Base-by-base conservation (phyloP, 768 basidiomycete genomes). In the Suillus sp. region DNA sequence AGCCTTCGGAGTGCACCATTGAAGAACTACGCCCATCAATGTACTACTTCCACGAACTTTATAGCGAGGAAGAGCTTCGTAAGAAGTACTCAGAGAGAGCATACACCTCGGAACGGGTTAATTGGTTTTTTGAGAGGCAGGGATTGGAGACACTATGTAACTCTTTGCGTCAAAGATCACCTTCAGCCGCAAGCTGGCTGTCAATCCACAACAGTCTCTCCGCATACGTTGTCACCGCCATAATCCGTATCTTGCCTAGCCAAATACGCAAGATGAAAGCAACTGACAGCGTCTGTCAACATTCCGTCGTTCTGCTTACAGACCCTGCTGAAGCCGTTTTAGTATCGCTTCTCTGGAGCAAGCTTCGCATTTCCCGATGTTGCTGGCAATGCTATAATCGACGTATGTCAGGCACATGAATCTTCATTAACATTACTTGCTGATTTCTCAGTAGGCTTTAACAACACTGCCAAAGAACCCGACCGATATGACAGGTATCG, bases 201-300 rank as follows among this genome's bases (percentile, higher is more conserved):
- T 70, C 74, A 11, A 62, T 62, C 7, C 77, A 77, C 27, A 74
- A 77, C 60, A 71, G 72, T 62, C 64, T 77, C 45, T 70, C 66
- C 2, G 73, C 75, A 20, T 73, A 70, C 60, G 34, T 76, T 20
- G 68, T 70, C 16, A 51, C 65, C 1, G 55, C 67, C n/a, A 60
- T 76, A 8, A 73, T 74, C 27, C 55, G 62, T 11, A 56, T 66
- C 47, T 51, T 35, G 37, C 62, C 51, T 2, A 27, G 25, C 30
- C 32, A 64, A 9, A 67, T 77, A n/a, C 60, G 48, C 5, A 63
- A 14, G 20, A 62, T 77, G 34, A 70, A 71, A 16, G 74, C 74
- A 60, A 68, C 67, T 7, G 70, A 70, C 22, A 75, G 67, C 25
- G 73, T 77, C 42, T 62, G 73, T 35, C 2, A 25, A 22, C 14